Evolutionary conservation across 202 grass and related monocot genomes (phyloP), one percentile per base, ranked within the genome.

Genomic region (Eragrostis tef): DNA sequence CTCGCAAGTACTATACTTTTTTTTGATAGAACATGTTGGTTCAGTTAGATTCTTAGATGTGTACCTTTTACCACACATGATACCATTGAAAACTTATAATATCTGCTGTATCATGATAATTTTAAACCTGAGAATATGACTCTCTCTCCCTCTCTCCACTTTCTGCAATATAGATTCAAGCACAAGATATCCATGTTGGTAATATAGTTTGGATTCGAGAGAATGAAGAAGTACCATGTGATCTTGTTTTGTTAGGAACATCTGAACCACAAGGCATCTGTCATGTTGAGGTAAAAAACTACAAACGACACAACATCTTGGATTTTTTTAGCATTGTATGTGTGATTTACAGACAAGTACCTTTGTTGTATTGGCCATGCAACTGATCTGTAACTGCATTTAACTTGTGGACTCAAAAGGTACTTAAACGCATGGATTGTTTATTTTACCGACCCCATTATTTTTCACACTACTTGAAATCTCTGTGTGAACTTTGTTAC

Each of bases 201-300:
- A 94, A 89, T 86, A 94, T 98, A 89, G 88, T 98, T 56, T 98
- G 94, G 94, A 72, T 98, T 74, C 88, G 90, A 76, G 94, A 98
- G 90, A 98, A 98, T 86, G 94, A 98, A 81, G 94, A 98, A 90
- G 92, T 98, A 51, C 94, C 94, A 81, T 98, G 92, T 79, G 94
- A 98, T 85, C 89, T 98, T 89, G 88, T 98, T 65, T 76, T 98
- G 66, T 78, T 94, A 86, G 92, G 94, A 83, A 91, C 92, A 80
- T 94, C 92, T 86, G 92, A 94, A 84, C 84, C 90, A 61, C 94
- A 91, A 89, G 94, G 92, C 78, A 77, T 93, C 53, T 98, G 94
- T 82, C 80, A 94, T 62, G 82, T 94, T 87, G 94, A 98, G 94
- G 94, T 98, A 89, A 70, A 88, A 69, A 71, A 71, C 24, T 84